Evolutionary conservation across 2,329 filamentous ascomycete species (phyloP).

Genomic region (Polychaeton citri): DNA sequence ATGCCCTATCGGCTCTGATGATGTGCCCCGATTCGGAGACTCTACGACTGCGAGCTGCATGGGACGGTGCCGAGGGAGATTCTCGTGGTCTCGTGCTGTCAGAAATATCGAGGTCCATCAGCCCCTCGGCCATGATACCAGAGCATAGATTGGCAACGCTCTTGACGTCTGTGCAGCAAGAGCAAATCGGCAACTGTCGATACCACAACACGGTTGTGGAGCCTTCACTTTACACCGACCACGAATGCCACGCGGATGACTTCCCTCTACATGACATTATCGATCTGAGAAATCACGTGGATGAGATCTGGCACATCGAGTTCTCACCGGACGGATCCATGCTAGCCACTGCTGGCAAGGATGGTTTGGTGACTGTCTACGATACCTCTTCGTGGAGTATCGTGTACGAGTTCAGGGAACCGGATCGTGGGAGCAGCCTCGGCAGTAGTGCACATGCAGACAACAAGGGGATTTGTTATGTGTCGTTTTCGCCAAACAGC

Average conservation of each 20-base stretch:
- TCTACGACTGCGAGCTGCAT: constrained; percentile 60
- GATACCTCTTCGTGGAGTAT: constrained; percentile 58
- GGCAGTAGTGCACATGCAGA: constrained; percentile 5
- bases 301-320: constrained; percentile 82
- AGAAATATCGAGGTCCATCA: constrained; percentile 78
- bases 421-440: constrained; percentile 11
- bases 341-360: constrained; percentile 70
- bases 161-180: constrained; percentile 69
- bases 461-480: constrained; percentile 53
- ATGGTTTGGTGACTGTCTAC: constrained; percentile 67
- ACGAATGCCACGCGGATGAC: constrained; percentile 63
- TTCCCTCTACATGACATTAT: constrained; percentile 63
- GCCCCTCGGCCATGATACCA: constrained; percentile 91
- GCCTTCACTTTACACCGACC: constrained; percentile 80
- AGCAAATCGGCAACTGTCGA: constrained; percentile 68
- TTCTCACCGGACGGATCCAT: constrained; percentile 80
- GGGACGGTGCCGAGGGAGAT: constrained; percentile 67
- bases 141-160: constrained; percentile 75
- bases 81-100: constrained; percentile 66
- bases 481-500: constrained; percentile 89
- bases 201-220: constrained; percentile 73
- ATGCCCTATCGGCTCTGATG: constrained; percentile 72
- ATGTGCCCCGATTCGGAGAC: constrained; percentile 77
- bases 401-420: constrained; percentile 32
- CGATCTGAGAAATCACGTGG: constrained; percentile 58